A percentile compares a stretch with the other conserved stretches of the same genome.
These are phyloP conservation scores for Yamadazyma olivae DNA, from an alignment of 805 yeast genomes.

Conservation along the genomic window DNA sequence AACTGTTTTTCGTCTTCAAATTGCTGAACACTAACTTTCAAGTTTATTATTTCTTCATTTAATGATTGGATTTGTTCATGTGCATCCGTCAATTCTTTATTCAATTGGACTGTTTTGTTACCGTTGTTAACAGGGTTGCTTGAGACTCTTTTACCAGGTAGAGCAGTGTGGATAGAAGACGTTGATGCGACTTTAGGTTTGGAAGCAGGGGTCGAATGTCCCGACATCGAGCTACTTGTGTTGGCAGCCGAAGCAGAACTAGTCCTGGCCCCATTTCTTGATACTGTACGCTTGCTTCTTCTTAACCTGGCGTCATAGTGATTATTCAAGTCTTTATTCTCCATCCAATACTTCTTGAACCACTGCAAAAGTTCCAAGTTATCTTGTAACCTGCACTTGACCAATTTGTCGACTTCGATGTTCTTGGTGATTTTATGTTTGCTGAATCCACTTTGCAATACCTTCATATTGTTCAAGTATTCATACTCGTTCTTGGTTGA, in stretches of 20 bases:
- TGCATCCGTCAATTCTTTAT: conserved; percentile 46
- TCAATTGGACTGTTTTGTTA: conserved; percentile 5
- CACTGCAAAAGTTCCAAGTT: conserved; percentile 93
- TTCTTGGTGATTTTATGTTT: conserved; percentile 67
- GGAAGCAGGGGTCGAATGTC: conserved; percentile 16
- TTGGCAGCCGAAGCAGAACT: conserved; percentile 7
- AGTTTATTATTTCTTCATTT: conserved; percentile 9
- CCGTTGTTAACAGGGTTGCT: conserved; percentile 5
- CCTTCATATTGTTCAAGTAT: conserved; percentile 73
- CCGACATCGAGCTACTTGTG: conserved; percentile 4
- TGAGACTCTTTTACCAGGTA: conserved; percentile 6
- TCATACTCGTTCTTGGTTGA: conserved; percentile 73
- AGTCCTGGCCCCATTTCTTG: conserved; percentile 3
- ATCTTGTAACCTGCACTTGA: conserved; percentile 89
- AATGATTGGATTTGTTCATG: conserved; percentile 37
- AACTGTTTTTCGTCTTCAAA: conserved; percentile 83
- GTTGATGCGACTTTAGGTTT: conserved; percentile 2
- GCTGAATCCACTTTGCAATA: conserved; percentile 77
- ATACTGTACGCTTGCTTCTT: conserved; percentile 14
- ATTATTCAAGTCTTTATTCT: conserved; percentile 57
- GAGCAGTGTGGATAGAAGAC: not conserved
- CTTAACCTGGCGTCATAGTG: conserved; percentile 59
- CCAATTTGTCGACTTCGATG: conserved; percentile 76
- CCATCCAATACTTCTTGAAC: conserved; percentile 82
- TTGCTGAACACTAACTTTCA: not conserved